phyloP scores from a whole-genome alignment of 2,329 filamentous ascomycete genomes.

The Epichloe coenophiala region DNA sequence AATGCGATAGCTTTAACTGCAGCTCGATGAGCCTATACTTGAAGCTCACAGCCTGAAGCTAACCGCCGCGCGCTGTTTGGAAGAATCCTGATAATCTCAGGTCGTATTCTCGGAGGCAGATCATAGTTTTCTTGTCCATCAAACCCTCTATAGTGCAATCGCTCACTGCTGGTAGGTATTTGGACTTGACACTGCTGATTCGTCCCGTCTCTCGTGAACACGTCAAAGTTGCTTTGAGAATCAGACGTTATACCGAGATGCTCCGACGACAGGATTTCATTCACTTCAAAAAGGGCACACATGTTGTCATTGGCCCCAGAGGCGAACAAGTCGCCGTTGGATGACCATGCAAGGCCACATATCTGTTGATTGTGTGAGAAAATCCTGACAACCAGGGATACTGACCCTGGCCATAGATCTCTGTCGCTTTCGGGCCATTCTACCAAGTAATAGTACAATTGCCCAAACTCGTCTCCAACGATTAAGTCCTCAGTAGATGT shows the following conservation, averaged over 20 bases:
- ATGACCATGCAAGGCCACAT: constrained; percentile 83
- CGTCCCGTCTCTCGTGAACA: constrained; percentile 6
- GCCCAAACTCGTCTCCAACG: constrained; percentile 71
- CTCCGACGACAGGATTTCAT: constrained; percentile 33
- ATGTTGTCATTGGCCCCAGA: constrained; percentile 88
- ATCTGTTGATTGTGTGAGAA: constrained; percentile 76
- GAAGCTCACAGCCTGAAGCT: constrained; percentile 43
- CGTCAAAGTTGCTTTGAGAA: not conserved
- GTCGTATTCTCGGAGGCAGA: not conserved
- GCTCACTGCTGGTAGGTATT: not conserved
- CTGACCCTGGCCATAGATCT: constrained; percentile 62
- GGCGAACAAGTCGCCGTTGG: constrained; percentile 62
- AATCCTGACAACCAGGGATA: constrained; percentile 66
- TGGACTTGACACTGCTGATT: constrained; percentile 5
- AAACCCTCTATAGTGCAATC: not conserved
- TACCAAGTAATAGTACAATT: constrained; percentile 76
- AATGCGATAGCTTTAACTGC: constrained; percentile 96
- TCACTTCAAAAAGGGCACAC: constrained; percentile 67
- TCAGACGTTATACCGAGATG: constrained; percentile 2
- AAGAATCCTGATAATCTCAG: constrained; percentile 2
- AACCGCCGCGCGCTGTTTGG: constrained; percentile 32
- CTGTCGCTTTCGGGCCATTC: constrained; percentile 66
- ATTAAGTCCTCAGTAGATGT: constrained; percentile 71
- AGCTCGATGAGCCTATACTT: constrained; percentile 67
- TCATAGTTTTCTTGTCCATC: not conserved